These are phyloP conservation scores for Thielaviopsis ethacetica DNA, from an alignment of 2,329 filamentous ascomycete genomes.

Conservation along the genomic window DNA sequence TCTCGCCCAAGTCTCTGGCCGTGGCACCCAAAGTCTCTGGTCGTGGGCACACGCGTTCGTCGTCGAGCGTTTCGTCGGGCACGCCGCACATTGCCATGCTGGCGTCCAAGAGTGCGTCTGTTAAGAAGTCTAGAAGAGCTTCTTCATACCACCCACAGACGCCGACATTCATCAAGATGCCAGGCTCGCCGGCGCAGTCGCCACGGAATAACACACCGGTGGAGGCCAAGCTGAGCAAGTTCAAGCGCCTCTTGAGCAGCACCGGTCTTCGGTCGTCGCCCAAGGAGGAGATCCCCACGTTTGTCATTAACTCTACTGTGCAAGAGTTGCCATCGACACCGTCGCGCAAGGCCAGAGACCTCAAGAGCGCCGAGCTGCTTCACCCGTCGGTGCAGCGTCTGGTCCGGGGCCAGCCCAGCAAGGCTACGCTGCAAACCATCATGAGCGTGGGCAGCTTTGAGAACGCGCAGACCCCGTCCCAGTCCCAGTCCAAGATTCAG, in stretches of 20 bases:
- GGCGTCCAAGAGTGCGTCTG: background rate
- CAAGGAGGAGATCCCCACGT: constrained; percentile 11
- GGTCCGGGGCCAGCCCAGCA: constrained; percentile 25
- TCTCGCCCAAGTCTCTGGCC: background rate
- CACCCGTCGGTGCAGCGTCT: constrained; percentile 18
- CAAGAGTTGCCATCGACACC: constrained; percentile 14
- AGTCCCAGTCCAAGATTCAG: constrained; percentile 13
- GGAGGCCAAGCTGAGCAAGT: constrained; percentile 19
- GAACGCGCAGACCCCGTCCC: constrained; percentile 11
- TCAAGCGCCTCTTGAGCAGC: constrained; percentile 25
- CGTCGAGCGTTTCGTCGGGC: background rate
- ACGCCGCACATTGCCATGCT: constrained; percentile 3
- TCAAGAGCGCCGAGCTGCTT: constrained; percentile 20
- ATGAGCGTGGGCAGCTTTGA: constrained; percentile 33
- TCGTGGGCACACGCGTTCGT: constrained; percentile 1
- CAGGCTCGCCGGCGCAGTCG: background rate
- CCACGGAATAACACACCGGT: background rate
- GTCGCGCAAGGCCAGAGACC: constrained; percentile 19
- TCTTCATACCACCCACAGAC: constrained; percentile 5
- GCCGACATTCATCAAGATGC: constrained; percentile 1
- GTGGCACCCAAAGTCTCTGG: background rate
- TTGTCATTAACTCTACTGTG: constrained; percentile 21
- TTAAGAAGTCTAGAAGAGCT: background rate
- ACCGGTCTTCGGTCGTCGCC: constrained; percentile 14
- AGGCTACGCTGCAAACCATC: constrained; percentile 33